Percentiles rank a stretch among this genome's conserved stretches.
Evolutionary conservation across 306 rosid genomes (phyloP).

Genomic region (Trifolium dubium): DNA sequence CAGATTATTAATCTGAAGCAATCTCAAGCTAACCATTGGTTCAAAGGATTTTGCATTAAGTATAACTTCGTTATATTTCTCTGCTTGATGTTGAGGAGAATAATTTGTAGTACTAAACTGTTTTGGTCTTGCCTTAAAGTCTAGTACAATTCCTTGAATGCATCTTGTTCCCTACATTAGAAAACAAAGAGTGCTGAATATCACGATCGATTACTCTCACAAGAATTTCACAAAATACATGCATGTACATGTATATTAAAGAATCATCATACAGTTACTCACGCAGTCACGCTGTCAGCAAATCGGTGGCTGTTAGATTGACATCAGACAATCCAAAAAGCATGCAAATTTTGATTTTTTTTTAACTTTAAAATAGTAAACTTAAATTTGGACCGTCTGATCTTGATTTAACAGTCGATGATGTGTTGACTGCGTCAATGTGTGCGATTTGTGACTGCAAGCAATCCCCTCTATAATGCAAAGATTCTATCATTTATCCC

Average conservation of each 20-base stretch:
- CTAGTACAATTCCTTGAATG: conserved; percentile 60
- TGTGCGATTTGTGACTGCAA: not conserved
- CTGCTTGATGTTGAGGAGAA: conserved; percentile 35
- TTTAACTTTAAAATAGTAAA: too few species aligned
- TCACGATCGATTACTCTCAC: not conserved
- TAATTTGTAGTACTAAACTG: too few species aligned
- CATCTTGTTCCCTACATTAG: conserved; percentile 47
- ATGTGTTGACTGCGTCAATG: not conserved
- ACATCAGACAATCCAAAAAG: not conserved
- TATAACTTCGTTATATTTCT: conserved; percentile 34
- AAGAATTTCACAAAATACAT: not conserved
- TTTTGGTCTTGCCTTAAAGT: too few species aligned
- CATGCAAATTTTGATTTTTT: too few species aligned
- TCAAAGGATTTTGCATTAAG: conserved; percentile 48
- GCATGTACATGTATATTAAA: not conserved
- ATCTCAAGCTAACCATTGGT: conserved; percentile 53
- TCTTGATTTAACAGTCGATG: not conserved
- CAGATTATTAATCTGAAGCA: conserved; percentile 64
- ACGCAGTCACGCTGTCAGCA: not conserved
- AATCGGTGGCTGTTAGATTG: too few species aligned
- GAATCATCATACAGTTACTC: not conserved
- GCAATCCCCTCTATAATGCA: too few species aligned
- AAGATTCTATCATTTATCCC: too few species aligned
- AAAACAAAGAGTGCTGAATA: not conserved
- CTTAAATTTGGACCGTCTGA: not conserved